Evolutionary conservation across 148 eudicot genomes (phyloP).

Genomic region (Rhododendron ovatum): DNA sequence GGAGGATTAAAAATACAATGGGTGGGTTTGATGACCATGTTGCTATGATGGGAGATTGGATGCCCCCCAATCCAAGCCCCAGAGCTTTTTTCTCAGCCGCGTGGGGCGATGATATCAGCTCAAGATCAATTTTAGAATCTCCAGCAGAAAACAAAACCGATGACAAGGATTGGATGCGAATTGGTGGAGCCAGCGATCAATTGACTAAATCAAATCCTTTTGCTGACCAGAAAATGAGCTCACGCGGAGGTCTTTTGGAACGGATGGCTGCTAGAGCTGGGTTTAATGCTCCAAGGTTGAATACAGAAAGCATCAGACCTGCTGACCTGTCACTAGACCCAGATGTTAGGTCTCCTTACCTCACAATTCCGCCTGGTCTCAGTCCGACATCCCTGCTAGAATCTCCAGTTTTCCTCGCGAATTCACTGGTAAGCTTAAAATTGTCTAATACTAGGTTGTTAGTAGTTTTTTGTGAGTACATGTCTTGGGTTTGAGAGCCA

Average conservation of each 20-base stretch:
- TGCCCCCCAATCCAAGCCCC: conserved; percentile 44
- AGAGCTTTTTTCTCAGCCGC: conserved; percentile 36
- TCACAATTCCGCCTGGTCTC: conserved; percentile 46
- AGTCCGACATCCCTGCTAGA: conserved; percentile 50
- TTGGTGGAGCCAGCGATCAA: conserved; percentile 14
- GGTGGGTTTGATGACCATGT: conserved; percentile 44
- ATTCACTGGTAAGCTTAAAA: conserved; percentile 41
- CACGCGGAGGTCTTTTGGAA: conserved; percentile 43
- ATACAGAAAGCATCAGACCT: conserved; percentile 43
- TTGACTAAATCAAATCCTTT: conserved; percentile 13
- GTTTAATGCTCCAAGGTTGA: conserved; percentile 47
- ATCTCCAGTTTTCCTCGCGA: conserved; percentile 55
- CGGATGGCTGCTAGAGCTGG: conserved; percentile 55
- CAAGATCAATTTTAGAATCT: conserved; percentile 19
- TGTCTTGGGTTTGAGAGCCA: neutral
- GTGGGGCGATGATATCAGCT: conserved; percentile 26
- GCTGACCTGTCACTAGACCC: conserved; percentile 22
- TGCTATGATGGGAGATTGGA: conserved; percentile 42
- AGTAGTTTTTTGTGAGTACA: neutral
- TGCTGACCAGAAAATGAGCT: conserved; percentile 28
- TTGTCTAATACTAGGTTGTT: neutral
- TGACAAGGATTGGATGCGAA: conserved; percentile 13
- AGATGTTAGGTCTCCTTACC: conserved; percentile 37
- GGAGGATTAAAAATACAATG: conserved; percentile 20
- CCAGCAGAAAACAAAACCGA: conserved; percentile 18